phyloP scores from a whole-genome alignment of 805 yeast genomes.

The Saturnispora besseyi region DNA sequence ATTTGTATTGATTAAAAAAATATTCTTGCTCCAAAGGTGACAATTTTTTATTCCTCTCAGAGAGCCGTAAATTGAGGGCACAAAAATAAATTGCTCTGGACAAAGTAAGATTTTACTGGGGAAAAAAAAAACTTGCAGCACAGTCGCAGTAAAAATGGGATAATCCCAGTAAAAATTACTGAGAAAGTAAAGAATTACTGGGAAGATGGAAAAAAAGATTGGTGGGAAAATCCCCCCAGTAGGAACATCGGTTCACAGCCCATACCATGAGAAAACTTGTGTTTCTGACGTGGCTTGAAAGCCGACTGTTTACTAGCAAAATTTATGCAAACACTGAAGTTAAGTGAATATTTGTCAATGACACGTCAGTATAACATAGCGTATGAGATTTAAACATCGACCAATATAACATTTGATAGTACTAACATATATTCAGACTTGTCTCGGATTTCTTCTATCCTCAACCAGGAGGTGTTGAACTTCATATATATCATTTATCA shows the following conservation, averaged over 20 bases:
- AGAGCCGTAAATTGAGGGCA: too few species aligned
- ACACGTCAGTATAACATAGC: conserved; percentile 5
- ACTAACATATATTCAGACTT: conserved; percentile 31
- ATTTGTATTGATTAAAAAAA: background rate
- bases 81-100: too few species aligned
- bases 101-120: background rate
- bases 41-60: too few species aligned
- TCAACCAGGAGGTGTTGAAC: conserved; percentile 96
- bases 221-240: too few species aligned
- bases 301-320: background rate
- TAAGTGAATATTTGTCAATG: background rate
- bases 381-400: background rate
- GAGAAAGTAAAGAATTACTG: background rate
- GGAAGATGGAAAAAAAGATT: background rate
- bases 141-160: background rate
- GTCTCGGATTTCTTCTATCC: conserved; percentile 97
- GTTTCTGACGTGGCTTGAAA: too few species aligned
- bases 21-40: too few species aligned
- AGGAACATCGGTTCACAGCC: too few species aligned
- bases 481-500: conserved; percentile 86
- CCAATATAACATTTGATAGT: background rate
- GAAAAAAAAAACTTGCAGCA: background rate
- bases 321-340: background rate
- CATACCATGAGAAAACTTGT: too few species aligned
- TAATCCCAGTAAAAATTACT: background rate